Base-by-base conservation (phyloP, 2,329 filamentous ascomycete genomes). In the Mariannaea elegans region DNA sequence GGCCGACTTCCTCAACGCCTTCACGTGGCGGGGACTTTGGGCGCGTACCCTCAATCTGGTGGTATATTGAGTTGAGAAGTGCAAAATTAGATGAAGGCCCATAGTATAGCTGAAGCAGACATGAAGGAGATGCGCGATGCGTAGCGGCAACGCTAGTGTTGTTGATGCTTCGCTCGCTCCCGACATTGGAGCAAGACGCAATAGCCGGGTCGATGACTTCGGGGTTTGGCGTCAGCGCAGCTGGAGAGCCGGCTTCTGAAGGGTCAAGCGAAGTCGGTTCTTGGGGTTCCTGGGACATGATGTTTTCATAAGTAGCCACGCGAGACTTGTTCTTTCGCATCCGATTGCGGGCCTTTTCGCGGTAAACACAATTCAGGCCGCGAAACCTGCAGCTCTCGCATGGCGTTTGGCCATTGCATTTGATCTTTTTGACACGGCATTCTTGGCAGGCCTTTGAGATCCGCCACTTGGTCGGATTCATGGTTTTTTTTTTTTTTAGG, bases 31-130 rank as follows among this genome's bases (percentile, higher is more conserved):
- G 64, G 7, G 66, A 62, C 4, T 60, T 65, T 2, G 65, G 65
- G 16, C 59, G 54, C 7, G 64, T 73, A 7, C 72, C 72, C 16
- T 73, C 69, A 31, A 74, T 72, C 55, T 74, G 72, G 34, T 74
- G 70, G 31, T 74, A 72, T 21, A 74, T 73, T 1, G 69, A 71
- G 24, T 74, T 67, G 41, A 75, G 76, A 1, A 81, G 72, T 1
- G 79, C 74, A 29, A 81, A 81, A 61, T 81, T 79, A 1, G 79
- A 81, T 0, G 80, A 80, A 1, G 80, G 77, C 0, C 79, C 79
- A 67, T 81, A 81, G 64, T 81, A 81, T 0, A 81, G 70, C 60
- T 81, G 78, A 14, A 81, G 72, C 32, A 75, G 69, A 56, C 77
- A 79, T 18, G 77, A 80, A 1, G 79, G 76, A 2, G 78, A 80